These are phyloP conservation scores for Oenanthe javanica DNA, from an alignment of 140 eudicot species.

Conservation along the genomic window DNA sequence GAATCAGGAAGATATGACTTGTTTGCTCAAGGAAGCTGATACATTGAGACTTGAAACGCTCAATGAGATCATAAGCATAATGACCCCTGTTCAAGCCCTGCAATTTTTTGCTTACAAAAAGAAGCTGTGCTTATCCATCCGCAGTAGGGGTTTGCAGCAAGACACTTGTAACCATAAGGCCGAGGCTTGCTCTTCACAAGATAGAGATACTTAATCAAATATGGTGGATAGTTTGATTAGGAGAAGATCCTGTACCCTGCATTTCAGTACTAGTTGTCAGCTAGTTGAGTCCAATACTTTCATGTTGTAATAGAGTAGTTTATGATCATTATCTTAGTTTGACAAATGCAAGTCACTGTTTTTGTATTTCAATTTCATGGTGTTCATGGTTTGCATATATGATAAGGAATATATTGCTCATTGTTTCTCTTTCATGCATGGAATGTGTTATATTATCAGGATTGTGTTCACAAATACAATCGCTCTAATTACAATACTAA, in stretches of 20 bases:
- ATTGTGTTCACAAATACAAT: no score
- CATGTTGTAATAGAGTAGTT: not conserved
- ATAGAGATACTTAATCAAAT: not conserved
- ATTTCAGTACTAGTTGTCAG: not conserved
- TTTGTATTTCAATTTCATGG: not conserved
- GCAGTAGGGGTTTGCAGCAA: not conserved
- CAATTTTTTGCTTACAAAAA: not conserved
- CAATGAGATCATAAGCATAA: not conserved
- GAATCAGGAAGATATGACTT: not conserved
- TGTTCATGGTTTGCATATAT: not conserved
- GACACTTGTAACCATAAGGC: not conserved
- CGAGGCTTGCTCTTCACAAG: not conserved
- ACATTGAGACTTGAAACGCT: not conserved
- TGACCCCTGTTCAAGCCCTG: not conserved
- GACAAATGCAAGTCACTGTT: not conserved
- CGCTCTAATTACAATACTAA: no score
- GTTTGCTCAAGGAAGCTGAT: constrained; percentile 7
- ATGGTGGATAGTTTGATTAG: not conserved
- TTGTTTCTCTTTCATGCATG: not conserved
- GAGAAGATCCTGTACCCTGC: not conserved
- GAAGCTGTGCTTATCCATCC: not conserved
- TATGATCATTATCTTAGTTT: not conserved
- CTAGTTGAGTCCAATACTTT: not conserved
- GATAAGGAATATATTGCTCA: not conserved
- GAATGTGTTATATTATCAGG: no score